Base-by-base conservation (phyloP, 345 rosid genomes). In the Cardamine occulta region DNA sequence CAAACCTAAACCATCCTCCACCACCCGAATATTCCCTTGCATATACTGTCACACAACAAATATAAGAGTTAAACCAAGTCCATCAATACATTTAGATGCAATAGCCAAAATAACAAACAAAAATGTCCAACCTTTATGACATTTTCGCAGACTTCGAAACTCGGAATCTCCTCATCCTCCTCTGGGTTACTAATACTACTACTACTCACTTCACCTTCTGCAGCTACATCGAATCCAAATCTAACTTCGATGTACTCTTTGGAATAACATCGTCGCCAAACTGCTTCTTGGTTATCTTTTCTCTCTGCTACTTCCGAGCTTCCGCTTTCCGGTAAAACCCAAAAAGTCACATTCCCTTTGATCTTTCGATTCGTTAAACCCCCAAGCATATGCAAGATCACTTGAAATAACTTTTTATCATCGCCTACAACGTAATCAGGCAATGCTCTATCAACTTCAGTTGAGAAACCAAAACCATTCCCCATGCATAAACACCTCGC, bases 301-400 rank as follows among this genome's bases (percentile, higher is more conserved):
- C 85, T 78, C 31, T 56, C 72, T 40, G 1, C n/a, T 9, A 40
- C 57, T 40, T 80, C 86, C 21, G 79, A 85, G 80, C 82, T 87
- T 72, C 92, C 88, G 49, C 35, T 82, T 70, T 84, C 94, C 0
- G 81, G 70, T 19, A 76, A 70, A 54, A 88, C 84, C 54, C 84
- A 74, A 68, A 91, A 78, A 23, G 76, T 44, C 49, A 85, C 84
- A 67, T 76, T 63, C 57, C 96, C 91, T 40, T 87, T 82, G 55
- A 62, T 34, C 28, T 72, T 76, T 13, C 66, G 49, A 56, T 84
- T 83, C 81, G 87, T 77, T 29, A 94, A 51, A 78, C 72, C 83
- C 8, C 95, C 91, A 8, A 91, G 82, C 97, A 94, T 87, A 80
- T 94, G 96, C 82, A 94, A 69, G 24, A 91, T 76, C 74, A 89